Percentiles rank a stretch among this genome's conserved stretches.
phyloP scores from a whole-genome alignment of 805 yeast species.

The Barnettozyma californica region DNA sequence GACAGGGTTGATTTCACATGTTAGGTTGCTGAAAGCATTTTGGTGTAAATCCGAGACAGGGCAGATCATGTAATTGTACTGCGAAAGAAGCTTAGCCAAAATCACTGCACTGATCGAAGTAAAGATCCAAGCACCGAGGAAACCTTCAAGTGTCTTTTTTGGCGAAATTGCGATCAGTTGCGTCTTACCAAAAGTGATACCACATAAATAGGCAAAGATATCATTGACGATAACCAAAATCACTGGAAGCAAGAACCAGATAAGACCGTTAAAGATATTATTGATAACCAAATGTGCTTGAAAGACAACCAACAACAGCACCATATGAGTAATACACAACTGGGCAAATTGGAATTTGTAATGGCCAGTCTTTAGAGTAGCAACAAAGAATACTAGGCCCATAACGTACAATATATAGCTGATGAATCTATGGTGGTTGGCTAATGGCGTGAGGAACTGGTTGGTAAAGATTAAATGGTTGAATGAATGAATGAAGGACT shows the following conservation, averaged over 20 bases:
- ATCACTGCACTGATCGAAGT: conserved; percentile 71
- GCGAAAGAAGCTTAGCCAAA: conserved; percentile 58
- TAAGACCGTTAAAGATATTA: conserved; percentile 83
- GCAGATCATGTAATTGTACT: conserved; percentile 75
- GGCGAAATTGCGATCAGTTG: conserved; percentile 92
- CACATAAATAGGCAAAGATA: conserved; percentile 94
- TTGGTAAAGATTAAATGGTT: conserved; percentile 45
- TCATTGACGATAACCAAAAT: conserved; percentile 91
- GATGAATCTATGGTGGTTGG: conserved; percentile 76
- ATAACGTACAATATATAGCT: conserved; percentile 78
- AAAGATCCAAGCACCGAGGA: conserved; percentile 95
- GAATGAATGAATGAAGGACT: conserved; percentile 68
- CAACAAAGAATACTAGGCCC: conserved; percentile 88
- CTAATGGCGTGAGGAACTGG: conserved; percentile 50
- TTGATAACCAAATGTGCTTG: conserved; percentile 91
- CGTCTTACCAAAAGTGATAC: conserved; percentile 92
- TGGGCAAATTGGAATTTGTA: conserved; percentile 92
- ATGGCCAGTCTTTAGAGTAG: conserved; percentile 82
- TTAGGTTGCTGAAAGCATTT: conserved; percentile 55
- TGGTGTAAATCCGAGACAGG: conserved; percentile 68
- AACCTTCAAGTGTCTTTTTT: conserved; percentile 96
- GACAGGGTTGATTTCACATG: conserved; percentile 86
- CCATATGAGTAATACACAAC: conserved; percentile 91
- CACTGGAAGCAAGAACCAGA: conserved; percentile 93
- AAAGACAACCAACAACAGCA: conserved; percentile 79